Percentiles rank a stretch among this genome's conserved stretches.
These are phyloP conservation scores for Echium plantagineum DNA, from an alignment of 257 asterid species.

Conservation along the genomic window DNA sequence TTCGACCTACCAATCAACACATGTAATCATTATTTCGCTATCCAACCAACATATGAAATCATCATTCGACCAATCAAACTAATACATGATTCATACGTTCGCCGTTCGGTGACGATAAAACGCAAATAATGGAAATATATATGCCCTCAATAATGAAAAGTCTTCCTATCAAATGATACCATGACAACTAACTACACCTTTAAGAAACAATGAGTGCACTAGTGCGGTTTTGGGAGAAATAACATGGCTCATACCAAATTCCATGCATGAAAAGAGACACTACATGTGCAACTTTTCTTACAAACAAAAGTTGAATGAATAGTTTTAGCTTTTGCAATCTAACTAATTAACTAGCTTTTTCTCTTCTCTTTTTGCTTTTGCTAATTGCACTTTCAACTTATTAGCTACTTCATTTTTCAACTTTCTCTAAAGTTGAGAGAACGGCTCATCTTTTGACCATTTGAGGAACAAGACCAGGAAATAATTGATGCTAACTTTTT, in stretches of 20 bases:
- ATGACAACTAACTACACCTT: background rate
- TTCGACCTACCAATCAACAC: too few species aligned
- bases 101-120: too few species aligned
- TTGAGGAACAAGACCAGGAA: background rate
- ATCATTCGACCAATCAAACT: too few species aligned
- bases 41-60: too few species aligned
- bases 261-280: background rate
- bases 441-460: background rate
- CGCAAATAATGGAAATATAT: too few species aligned
- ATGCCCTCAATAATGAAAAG: too few species aligned
- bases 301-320: background rate
- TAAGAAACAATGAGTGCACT: background rate
- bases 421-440: background rate
- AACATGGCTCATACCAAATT: background rate
- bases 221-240: background rate
- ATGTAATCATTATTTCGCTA: too few species aligned
- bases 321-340: too few species aligned
- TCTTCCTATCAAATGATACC: background rate
- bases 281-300: background rate
- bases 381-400: background rate
- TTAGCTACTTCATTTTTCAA: too few species aligned
- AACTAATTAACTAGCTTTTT: too few species aligned
- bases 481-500: background rate
- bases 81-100: too few species aligned
- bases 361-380: background rate